Base-by-base conservation (phyloP, 129 eudicot species). In the Flaveria sonorensis region DNA sequence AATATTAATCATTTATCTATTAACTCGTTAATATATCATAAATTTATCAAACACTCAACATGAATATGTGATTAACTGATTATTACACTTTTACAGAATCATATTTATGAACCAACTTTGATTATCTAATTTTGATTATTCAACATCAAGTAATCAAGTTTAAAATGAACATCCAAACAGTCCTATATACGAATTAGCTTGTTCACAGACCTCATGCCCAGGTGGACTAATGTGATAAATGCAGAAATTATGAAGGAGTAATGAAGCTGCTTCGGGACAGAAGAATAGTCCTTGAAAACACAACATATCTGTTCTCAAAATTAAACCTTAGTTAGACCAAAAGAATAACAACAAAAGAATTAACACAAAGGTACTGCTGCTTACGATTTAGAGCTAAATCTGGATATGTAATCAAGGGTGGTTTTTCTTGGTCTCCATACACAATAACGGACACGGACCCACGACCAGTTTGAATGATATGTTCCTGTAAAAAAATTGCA, bases 231-330 rank as follows among this genome's bases (percentile, higher is more conserved):
- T 95, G 78, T 95, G 99, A 88, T 95, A 95, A 74, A 95, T 79
- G 87, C 99, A 95, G 79, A 95, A 95, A 82, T 95, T 91, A 77
- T 95, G 99, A 32, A 95, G 96, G 80, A 95, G 85, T 83, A 95
- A 86, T 12, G 99, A 87, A 68, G 99, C 94, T 36, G 99, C 99
- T 86, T 95, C 99, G 0, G 99, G 96, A 82, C 97, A 95, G 82
- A 95, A 89, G 91, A 95, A 95, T 73, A 95, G 79, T 76, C 99
- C 99, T 88, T 95, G 99, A 79, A 95, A 95, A 79, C 99, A 95
- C 24, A 92, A 92, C 93, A 95, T 77, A 81, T 95, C 99, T 95
- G 96, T 75, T 23, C 57, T 32, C 23, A 39, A 68, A 46, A 64
- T 10, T 11, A 23, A 48, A 46, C 36, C 26, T 18, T 59, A 48